Base-by-base conservation (phyloP, 495 filamentous ascomycete species). In the Astrothelium macrocarpum region DNA sequence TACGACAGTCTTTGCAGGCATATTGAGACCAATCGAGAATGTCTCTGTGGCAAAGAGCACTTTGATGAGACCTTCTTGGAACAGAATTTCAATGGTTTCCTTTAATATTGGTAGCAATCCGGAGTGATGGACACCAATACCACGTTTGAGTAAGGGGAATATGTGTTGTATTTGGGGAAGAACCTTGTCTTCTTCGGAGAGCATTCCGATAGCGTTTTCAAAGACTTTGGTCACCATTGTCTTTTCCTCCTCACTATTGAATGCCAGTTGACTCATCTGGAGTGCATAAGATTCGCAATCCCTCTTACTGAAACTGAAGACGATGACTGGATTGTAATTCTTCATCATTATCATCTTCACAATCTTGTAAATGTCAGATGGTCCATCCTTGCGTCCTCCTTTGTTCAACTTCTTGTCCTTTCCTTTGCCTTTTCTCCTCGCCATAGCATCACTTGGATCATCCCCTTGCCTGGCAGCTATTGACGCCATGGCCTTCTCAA, bases 301-400 rank as follows among this genome's bases (percentile, higher is more conserved):
- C 59, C 94, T 83, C 79, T 98, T 98, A 80, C 91, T 96, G 80
- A 98, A 98, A 73, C 90, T 96, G 82, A 98, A 98, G 45, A 98
- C 91, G 70, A 98, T 98, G 68, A 97, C 95, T 0, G 94, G 94
- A 69, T 97, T 96, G 74, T 90, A 90, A 68, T 87, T 91, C 76
- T 91, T 94, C 72, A 90, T 79, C 88, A 98, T 95, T 67, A 97
- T 95, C 95, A 97, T 97, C 72, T 87, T 89, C 59, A 97, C 89
- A 66, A 98, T 94, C 78, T 96, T 96, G 77, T 89, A 92, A 62
- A 98, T 96, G 74, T 98, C 94, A 2, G 84, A 86, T 10, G 82
- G 82, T 1, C 82, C 85, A 36, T 83, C 78, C 46, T 84, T 83
- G 49, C 86, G 84, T 23, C 88, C 89, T 28, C 94, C 92, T 74